These are phyloP conservation scores for Hanseniaspora uvarum DNA, from an alignment of 1,139 yeast genomes.

Conservation along the genomic window DNA sequence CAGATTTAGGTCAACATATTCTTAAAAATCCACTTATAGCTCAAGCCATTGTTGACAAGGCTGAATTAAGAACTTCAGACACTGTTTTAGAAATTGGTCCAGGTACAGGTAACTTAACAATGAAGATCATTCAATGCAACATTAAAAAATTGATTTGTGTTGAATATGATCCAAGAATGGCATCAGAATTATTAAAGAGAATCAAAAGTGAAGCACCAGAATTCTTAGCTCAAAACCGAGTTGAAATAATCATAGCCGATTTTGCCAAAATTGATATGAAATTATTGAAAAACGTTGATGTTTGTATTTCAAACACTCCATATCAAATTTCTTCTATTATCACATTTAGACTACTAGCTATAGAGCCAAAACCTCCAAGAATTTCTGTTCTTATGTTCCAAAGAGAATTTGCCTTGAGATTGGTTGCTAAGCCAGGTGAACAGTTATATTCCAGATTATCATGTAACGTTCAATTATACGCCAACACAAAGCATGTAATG, in stretches of 20 bases:
- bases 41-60: conserved; percentile 96
- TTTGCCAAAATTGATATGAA: conserved; percentile 74
- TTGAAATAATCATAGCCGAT: conserved; percentile 87
- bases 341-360: conserved; percentile 81
- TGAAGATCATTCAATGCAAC: conserved; percentile 83
- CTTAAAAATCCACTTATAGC: conserved; percentile 92
- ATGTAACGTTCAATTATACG: conserved; percentile 99
- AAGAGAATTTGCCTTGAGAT: conserved; percentile 86
- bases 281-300: conserved; percentile 75
- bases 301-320: conserved; percentile 94
- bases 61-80: conserved; percentile 84
- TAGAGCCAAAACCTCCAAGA: conserved; percentile 82
- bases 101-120: conserved; percentile 97
- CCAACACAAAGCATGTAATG: conserved; percentile 94
- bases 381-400: conserved; percentile 96
- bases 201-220: conserved; percentile 41
- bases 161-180: conserved; percentile 99
- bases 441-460: conserved; percentile 80
- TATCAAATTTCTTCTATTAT: conserved; percentile 95
- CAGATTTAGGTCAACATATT: conserved; percentile 94
- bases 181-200: conserved; percentile 93
- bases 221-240: conserved; percentile 33
- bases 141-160: conserved; percentile 76
- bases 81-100: conserved; percentile 95
- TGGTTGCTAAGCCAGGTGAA: conserved; percentile 93